phyloP scores from a whole-genome alignment of 2,329 filamentous ascomycete species.

The Zymoseptoria tritici region DNA sequence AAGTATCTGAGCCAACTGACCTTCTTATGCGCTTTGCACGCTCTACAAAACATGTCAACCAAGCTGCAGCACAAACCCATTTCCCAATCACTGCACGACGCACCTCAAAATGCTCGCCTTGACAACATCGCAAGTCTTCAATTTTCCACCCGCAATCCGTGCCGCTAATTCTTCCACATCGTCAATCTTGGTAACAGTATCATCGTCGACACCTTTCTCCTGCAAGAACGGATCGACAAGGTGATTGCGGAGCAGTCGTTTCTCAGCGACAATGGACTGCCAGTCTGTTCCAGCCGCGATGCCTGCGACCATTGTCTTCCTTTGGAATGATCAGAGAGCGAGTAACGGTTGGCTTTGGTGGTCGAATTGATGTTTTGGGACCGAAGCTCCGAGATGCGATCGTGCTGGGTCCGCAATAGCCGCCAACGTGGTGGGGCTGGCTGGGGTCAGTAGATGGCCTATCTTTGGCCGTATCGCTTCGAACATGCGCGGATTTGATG shows the following conservation, averaged over 20 bases:
- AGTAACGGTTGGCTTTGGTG: too few relatives aligned
- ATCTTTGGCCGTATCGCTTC: too few relatives aligned
- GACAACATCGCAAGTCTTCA: slow-evolving; percentile 8
- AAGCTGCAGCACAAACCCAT: background rate
- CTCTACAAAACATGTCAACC: slow-evolving; percentile 4
- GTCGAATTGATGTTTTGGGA: too few relatives aligned
- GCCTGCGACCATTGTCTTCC: background rate
- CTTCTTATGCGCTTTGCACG: slow-evolving; percentile 14
- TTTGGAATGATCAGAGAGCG: background rate
- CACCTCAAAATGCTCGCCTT: slow-evolving; percentile 14
- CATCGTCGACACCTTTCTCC: background rate
- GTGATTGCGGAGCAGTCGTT: background rate
- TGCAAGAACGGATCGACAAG: background rate
- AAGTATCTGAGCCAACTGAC: too few relatives aligned
- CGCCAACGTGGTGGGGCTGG: too few relatives aligned
- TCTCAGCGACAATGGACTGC: background rate
- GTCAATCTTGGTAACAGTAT: slow-evolving; percentile 3
- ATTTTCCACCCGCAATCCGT: slow-evolving; percentile 3
- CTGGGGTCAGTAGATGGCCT: too few relatives aligned
- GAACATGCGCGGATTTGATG: too few relatives aligned
- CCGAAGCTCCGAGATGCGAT: too few relatives aligned
- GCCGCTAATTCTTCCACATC: slow-evolving; percentile 5
- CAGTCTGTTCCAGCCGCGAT: background rate
- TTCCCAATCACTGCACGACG: background rate
- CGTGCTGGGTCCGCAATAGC: too few relatives aligned